Percentiles rank a stretch among this genome's conserved stretches.
phyloP scores from a whole-genome alignment of 192 early-diverging fungal genomes.

The Coemansia erecta region DNA sequence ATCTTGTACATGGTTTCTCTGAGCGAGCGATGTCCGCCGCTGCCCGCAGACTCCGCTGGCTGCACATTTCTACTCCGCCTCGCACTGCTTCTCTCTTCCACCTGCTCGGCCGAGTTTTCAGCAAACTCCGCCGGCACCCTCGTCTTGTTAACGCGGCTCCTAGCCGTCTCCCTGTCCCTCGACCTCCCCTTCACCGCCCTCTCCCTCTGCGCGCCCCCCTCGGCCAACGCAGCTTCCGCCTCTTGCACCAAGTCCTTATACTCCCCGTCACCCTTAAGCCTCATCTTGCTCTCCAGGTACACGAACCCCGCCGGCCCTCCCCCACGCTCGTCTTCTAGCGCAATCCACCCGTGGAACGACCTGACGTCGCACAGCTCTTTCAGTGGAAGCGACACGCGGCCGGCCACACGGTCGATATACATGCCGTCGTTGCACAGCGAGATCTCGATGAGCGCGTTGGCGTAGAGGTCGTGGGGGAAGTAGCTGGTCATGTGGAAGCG shows the following conservation, averaged over 20 bases:
- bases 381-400: conserved; percentile 24
- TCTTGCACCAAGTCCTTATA: conserved; percentile 4
- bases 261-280: conserved; percentile 6
- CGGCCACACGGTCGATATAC: conserved; percentile 23
- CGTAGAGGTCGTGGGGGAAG: conserved; percentile 15
- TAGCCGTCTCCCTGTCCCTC: conserved; percentile 10
- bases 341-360: conserved; percentile 39
- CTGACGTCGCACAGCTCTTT: conserved; percentile 37
- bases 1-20: no score
- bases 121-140: no score
- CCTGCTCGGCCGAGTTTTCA: no score
- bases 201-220: conserved; percentile 8
- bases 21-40: no score
- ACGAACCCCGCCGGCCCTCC: conserved; percentile 26
- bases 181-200: conserved; percentile 13
- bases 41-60: no score
- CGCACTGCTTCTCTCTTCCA: no score
- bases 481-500: conserved; percentile 25
- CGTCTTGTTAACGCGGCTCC: neutral
- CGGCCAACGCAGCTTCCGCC: neutral
- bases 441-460: conserved; percentile 31
- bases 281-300: conserved; percentile 23
- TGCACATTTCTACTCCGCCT: no score
- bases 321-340: conserved; percentile 1
- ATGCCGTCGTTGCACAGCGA: conserved; percentile 24